Conservation (phyloP, 2,329 filamentous ascomycete species). For the Arthroderma sp. region DNA sequence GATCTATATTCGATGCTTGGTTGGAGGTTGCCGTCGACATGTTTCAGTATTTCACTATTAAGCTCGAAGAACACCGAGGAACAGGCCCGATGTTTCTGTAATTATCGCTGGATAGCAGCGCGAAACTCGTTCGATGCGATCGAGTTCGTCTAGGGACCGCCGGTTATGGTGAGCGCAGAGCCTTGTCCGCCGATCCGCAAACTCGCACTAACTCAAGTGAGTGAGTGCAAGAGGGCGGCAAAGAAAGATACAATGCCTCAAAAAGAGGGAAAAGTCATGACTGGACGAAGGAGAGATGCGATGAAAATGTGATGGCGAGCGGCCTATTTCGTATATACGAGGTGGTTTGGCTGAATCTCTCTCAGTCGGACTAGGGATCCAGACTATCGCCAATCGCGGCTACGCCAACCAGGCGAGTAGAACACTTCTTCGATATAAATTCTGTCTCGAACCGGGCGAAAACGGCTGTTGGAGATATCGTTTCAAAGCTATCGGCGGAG, state of each 20-base stretch:
- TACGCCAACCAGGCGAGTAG: not conserved
- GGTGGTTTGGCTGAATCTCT: not conserved
- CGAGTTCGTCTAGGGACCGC: not conserved
- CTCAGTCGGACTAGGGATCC: too few relatives aligned
- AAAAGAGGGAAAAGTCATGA: not conserved
- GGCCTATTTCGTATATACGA: slow-evolving; percentile 1
- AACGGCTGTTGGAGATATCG: not conserved
- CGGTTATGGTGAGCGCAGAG: not conserved
- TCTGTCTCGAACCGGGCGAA: not conserved
- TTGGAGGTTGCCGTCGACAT: slow-evolving; percentile 3
- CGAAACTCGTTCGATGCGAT: not conserved
- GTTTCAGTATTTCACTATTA: not conserved
- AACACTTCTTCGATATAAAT: not conserved
- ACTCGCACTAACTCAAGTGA: not conserved
- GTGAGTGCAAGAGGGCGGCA: not conserved
- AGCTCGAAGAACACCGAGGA: not conserved
- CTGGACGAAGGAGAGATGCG: not conserved
- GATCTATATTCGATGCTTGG: not conserved
- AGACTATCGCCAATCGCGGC: slow-evolving; percentile 2
- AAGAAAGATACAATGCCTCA: not conserved
- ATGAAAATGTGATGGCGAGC: not conserved
- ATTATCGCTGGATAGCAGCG: not conserved
- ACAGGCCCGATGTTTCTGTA: not conserved
- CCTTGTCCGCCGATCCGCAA: not conserved
- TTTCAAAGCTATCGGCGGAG: not conserved